These are phyloP conservation scores for Eucalyptus lansdowneana DNA, from an alignment of 345 rosid species.

Conservation along the genomic window DNA sequence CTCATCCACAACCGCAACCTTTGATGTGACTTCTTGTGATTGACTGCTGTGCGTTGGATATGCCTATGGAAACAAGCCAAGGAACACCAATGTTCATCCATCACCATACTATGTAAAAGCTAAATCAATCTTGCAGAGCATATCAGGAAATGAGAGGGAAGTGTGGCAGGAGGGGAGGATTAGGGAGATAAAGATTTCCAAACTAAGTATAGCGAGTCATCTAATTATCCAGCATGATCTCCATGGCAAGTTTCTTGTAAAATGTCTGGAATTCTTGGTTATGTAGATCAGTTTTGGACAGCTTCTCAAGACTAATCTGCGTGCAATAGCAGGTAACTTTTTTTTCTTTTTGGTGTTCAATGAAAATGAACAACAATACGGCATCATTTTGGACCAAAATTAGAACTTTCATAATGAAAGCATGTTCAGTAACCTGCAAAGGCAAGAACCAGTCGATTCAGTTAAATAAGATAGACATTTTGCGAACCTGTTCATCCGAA, in stretches of 20 bases:
- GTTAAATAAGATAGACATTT: neutral
- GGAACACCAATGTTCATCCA: neutral
- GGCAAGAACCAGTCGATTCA: neutral
- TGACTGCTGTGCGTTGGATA: constrained; percentile 28
- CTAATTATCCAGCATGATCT: neutral
- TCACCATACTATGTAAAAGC: neutral
- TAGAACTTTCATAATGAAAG: neutral
- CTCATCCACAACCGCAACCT: constrained; percentile 24
- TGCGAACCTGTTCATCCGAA: constrained; percentile 59
- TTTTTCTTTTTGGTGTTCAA: neutral
- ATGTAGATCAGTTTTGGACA: neutral
- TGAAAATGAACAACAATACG: neutral
- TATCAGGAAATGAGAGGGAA: neutral
- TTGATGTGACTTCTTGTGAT: constrained; percentile 47
- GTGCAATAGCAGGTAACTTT: neutral
- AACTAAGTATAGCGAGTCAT: neutral
- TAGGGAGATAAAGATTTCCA: neutral
- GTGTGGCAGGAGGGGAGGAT: neutral
- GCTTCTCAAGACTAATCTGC: neutral
- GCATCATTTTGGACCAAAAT: neutral
- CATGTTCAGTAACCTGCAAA: neutral
- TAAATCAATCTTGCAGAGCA: neutral
- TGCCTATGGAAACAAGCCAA: constrained; percentile 11
- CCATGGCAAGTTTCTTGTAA: neutral
- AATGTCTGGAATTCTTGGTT: neutral